These are phyloP conservation scores for Leccinum subgranulosum DNA, from an alignment of 768 basidiomycete species.

Conservation along the genomic window DNA sequence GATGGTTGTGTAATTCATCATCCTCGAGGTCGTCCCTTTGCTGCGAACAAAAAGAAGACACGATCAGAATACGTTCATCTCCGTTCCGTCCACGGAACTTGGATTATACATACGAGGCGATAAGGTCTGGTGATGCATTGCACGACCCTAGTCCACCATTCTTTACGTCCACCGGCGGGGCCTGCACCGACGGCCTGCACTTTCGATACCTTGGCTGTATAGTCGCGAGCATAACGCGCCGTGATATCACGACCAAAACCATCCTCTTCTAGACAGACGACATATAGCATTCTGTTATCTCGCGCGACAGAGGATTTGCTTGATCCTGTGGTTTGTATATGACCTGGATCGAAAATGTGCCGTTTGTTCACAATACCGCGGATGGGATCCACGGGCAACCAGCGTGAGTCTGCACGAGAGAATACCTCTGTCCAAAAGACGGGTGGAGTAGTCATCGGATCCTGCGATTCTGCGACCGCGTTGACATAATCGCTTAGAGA, in stretches of 20 bases:
- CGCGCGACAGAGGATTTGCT: constrained; percentile 23
- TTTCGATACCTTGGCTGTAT: constrained; percentile 76
- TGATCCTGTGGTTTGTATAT: constrained; percentile 20
- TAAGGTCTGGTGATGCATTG: constrained; percentile 67
- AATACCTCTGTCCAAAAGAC: constrained; percentile 98
- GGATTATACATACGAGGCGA: constrained; percentile 58
- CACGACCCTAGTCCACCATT: constrained; percentile 85
- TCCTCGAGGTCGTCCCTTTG: constrained; percentile 93
- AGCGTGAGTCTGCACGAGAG: constrained; percentile 84
- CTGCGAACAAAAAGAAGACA: constrained; percentile 38
- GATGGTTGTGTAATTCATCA: constrained; percentile 74
- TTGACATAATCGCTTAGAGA: constrained; percentile 26
- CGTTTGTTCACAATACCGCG: constrained; percentile 78
- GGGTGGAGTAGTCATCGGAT: constrained; percentile 69
- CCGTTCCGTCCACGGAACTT: constrained; percentile 16
- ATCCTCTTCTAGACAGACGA: constrained; percentile 93
- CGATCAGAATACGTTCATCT: constrained; percentile 15
- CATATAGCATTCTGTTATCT: constrained; percentile 90
- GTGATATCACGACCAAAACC: constrained; percentile 91
- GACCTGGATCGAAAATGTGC: constrained; percentile 73
- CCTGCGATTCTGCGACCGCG: constrained; percentile 25
- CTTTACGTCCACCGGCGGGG: constrained; percentile 53
- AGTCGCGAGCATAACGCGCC: constrained; percentile 80
- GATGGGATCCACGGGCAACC: constrained; percentile 92
- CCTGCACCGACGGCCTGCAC: constrained; percentile 59